Evolutionary conservation across 2,329 filamentous ascomycete species (phyloP).

Genomic region (Fusarium subglutinans): DNA sequence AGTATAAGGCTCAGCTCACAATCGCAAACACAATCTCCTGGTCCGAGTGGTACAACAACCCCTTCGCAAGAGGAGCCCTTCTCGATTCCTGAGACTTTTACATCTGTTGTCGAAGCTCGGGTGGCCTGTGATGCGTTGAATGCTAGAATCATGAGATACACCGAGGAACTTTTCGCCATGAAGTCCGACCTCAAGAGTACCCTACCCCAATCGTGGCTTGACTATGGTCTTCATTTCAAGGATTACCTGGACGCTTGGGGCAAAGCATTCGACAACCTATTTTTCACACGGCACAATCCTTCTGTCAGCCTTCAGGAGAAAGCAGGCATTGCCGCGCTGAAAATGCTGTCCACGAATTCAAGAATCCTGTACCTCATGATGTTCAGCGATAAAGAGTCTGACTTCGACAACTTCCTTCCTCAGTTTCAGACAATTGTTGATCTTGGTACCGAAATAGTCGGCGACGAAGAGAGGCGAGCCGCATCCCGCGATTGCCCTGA

Average conservation of each 20-base stretch:
- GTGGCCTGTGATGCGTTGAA: slow-evolving; percentile 65
- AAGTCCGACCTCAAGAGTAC: slow-evolving; percentile 63
- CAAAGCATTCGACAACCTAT: slow-evolving; percentile 64
- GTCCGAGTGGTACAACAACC: slow-evolving; percentile 53
- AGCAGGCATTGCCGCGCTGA: slow-evolving; percentile 67
- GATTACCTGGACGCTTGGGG: slow-evolving; percentile 64
- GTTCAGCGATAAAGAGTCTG: slow-evolving; percentile 66
- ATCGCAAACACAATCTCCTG: slow-evolving; percentile 52
- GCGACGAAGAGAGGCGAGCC: slow-evolving; percentile 64
- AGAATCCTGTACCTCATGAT: slow-evolving; percentile 68
- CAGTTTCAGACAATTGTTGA: slow-evolving; percentile 66
- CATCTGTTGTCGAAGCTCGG: slow-evolving; percentile 63
- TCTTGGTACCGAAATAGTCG: slow-evolving; percentile 67
- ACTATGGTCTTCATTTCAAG: slow-evolving; percentile 59
- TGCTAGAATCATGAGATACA: slow-evolving; percentile 66
- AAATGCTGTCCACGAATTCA: slow-evolving; percentile 70
- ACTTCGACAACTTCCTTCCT: slow-evolving; percentile 64
- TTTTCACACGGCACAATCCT: slow-evolving; percentile 59
- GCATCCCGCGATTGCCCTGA: slow-evolving; percentile 57
- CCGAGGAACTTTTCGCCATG: slow-evolving; percentile 61
- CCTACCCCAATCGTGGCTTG: slow-evolving; percentile 58
- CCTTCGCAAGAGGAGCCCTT: slow-evolving; percentile 46
- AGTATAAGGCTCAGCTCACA: slow-evolving; percentile 58
- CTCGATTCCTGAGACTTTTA: slow-evolving; percentile 51
- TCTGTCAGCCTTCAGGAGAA: slow-evolving; percentile 64